Percentiles rank a stretch among this genome's conserved stretches.
These are phyloP conservation scores for Phialocephala sp. DNA, from an alignment of 2,329 filamentous ascomycete species.

Conservation along the genomic window DNA sequence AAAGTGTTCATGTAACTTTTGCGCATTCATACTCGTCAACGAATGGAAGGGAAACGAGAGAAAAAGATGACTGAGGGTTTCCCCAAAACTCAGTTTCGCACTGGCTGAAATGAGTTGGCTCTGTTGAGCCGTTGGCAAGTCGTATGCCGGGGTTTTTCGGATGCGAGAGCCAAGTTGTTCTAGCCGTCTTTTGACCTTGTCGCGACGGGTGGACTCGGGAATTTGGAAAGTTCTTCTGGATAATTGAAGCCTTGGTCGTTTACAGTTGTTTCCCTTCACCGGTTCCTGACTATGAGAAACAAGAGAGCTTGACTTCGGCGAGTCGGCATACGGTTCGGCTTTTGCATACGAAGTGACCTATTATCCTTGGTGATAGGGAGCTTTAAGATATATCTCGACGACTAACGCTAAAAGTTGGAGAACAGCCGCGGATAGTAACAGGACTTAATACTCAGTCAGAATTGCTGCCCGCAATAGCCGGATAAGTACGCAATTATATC, in stretches of 20 bases:
- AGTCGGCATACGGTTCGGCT: not conserved
- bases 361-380: slow-evolving; percentile 2
- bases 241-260: not conserved
- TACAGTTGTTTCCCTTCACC: not conserved
- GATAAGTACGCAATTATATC: not conserved
- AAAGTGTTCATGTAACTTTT: not conserved
- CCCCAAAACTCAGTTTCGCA: not conserved
- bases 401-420: not conserved
- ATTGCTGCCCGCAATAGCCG: not conserved
- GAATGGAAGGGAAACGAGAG: not conserved
- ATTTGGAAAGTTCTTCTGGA: not conserved
- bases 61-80: not conserved
- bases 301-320: slow-evolving; percentile 4
- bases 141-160: not conserved
- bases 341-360: not conserved
- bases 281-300: not conserved
- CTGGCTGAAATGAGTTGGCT: not conserved
- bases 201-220: not conserved
- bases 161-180: not conserved
- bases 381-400: not conserved
- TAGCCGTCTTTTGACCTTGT: not conserved
- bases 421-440: not conserved
- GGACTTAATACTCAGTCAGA: not conserved
- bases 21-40: not conserved
- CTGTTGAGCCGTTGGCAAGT: not conserved